phyloP scores from a whole-genome alignment of 139 green algal genomes.

The Chlorokybus atmophyticus region DNA sequence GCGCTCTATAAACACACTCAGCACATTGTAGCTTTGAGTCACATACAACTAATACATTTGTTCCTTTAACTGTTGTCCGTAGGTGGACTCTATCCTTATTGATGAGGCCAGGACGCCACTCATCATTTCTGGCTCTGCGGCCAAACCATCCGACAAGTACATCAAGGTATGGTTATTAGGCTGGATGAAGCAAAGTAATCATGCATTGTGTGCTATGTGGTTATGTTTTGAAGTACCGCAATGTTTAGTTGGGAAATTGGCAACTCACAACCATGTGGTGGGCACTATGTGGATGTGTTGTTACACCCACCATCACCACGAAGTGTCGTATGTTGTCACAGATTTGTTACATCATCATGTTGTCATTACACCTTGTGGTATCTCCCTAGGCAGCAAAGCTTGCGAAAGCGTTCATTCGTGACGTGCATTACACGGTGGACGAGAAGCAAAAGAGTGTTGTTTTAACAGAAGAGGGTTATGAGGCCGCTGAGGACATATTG shows the following conservation, averaged over 20 bases:
- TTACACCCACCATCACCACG: too few relatives aligned
- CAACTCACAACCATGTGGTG: too few relatives aligned
- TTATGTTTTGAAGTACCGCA: slow-evolving; percentile 8
- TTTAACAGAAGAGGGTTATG: slow-evolving; percentile 95
- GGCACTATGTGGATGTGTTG: too few relatives aligned
- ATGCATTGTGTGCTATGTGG: not conserved
- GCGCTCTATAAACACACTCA: too few relatives aligned
- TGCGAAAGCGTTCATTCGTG: slow-evolving; percentile 57
- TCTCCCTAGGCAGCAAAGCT: slow-evolving; percentile 77
- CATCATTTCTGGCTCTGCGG: slow-evolving; percentile 72
- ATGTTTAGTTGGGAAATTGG: slow-evolving; percentile 22
- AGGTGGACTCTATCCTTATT: slow-evolving; percentile 94
- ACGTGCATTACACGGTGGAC: slow-evolving; percentile 93
- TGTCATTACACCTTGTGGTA: too few relatives aligned
- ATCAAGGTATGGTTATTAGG: too few relatives aligned
- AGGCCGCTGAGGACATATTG: slow-evolving; percentile 89
- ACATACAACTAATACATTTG: not conserved
- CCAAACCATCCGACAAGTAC: slow-evolving; percentile 75
- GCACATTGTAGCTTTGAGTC: too few relatives aligned
- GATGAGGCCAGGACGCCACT: slow-evolving; percentile 91
- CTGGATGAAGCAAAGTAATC: slow-evolving; percentile 15
- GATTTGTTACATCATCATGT: too few relatives aligned
- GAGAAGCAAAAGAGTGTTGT: slow-evolving; percentile 96
- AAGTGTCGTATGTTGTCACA: too few relatives aligned
- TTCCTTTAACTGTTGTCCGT: not conserved